A percentile compares a stretch with the other conserved stretches of the same genome.
Conservation (phyloP, 345 rosid species). For the Heritiera fomes region DNA sequence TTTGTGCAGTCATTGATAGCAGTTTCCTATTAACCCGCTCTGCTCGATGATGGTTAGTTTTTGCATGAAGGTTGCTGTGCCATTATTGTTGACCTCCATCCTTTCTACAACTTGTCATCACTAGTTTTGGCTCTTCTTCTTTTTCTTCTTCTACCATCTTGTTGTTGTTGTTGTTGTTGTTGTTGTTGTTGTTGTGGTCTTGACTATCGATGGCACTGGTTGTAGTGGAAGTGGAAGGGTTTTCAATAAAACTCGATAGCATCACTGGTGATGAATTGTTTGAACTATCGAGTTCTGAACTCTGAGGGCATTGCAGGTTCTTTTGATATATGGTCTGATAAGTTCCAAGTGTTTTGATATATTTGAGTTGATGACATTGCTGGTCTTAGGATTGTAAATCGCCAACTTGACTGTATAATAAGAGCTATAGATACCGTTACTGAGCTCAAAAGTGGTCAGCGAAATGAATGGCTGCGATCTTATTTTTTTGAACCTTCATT, state of each 20-base stretch:
- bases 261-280: neutral
- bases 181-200: neutral
- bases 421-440: no score
- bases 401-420: no score
- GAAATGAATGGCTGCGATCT: no score
- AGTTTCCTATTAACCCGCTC: neutral
- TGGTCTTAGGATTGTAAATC: no score
- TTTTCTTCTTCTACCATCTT: neutral
- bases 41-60: neutral
- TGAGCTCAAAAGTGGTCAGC: no score
- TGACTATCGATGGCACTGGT: neutral
- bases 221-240: neutral
- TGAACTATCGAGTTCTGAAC: neutral
- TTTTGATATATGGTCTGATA: no score
- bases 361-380: no score
- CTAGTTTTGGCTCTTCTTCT: neutral
- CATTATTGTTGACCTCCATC: neutral
- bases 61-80: neutral
- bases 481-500: no score
- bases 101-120: neutral
- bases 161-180: no score
- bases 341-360: no score
- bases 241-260: neutral
- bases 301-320: neutral
- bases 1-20: neutral